phyloP scores from a whole-genome alignment of 441 rosid species.

The Manihot esculenta region DNA sequence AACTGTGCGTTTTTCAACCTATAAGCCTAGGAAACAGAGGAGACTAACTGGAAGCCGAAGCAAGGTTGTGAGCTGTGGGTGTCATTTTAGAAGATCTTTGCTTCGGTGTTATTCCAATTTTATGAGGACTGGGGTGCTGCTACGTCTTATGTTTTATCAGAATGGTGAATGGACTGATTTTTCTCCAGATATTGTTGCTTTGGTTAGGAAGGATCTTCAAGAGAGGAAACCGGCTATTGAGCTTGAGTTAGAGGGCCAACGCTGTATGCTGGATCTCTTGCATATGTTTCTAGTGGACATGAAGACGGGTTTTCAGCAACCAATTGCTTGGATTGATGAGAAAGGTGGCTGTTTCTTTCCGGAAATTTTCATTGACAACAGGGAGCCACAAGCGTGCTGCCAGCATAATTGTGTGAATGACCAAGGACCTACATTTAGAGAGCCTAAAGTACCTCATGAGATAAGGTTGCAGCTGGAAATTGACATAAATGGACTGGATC shows the following conservation, averaged over 20 bases:
- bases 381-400: constrained; percentile 37
- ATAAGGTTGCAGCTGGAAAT: constrained; percentile 86
- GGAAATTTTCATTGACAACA: constrained; percentile 46
- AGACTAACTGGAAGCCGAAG: constrained; percentile 38
- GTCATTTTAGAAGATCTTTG: constrained; percentile 46
- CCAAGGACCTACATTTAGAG: constrained; percentile 23
- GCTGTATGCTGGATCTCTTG: constrained; percentile 69
- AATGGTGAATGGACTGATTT: constrained; percentile 85
- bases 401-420: constrained; percentile 35
- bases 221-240: constrained; percentile 66
- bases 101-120: constrained; percentile 68
- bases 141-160: constrained; percentile 71
- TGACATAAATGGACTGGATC: constrained; percentile 59
- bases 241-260: constrained; percentile 49
- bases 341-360: constrained; percentile 82
- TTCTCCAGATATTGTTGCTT: constrained; percentile 44
- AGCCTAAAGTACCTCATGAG: constrained; percentile 46
- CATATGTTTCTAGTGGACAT: constrained; percentile 72
- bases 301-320: constrained; percentile 60
- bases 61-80: constrained; percentile 34
- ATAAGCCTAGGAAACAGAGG: constrained; percentile 49
- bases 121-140: constrained; percentile 61
- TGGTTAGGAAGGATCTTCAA: constrained; percentile 54
- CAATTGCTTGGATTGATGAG: constrained; percentile 95
- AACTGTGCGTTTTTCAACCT: constrained; percentile 27